Evolutionary conservation across 2,329 filamentous ascomycete species (phyloP), one percentile per base, ranked within the genome.

Genomic region (Penicillium sp.): DNA sequence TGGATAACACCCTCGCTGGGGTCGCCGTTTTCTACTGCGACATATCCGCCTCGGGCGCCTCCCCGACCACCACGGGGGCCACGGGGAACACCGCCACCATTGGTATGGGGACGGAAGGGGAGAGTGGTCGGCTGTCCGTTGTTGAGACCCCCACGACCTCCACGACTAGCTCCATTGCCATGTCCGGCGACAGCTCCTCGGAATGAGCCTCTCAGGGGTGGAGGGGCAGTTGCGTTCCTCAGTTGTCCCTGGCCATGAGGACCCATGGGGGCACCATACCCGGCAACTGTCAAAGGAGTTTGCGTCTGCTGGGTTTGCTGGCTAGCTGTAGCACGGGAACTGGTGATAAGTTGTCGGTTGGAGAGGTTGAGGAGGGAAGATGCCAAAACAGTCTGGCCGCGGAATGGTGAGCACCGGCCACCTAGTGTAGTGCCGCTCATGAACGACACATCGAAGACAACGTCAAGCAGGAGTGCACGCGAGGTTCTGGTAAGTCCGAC

Each of bases 381-480:
- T 6, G 85, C 81, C 2, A 88, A 82, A 4, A 98, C 89, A 0
- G 93, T 96, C 66, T 93, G 90, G 45, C 93, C 93, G 32, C 91
- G 83, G 81, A 98, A 98, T 33, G 88, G 83, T 24, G 89, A 88
- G 65, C 91, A 95, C 52, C 93, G 84, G 49, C 90, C 89, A 52
- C 88, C 87, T 15, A 98, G 78, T 0, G 87, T 93, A 2, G 90
- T 96, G 55, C 93, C 93, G 64, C 89, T 95, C 90, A 98, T 97
- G 70, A 98, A 98, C 0, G 88, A 86, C 12, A 82, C 81, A 66
- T 98, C 94, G 70, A 95, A 98, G 7, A 98, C 84, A 50, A 97
- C 81, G 66, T 98, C 93, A 33, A 98, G 77, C 51, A 96, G 77
- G 41, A 87, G 80, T 24, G 84, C 85, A 49, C 87, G 86, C 19